phyloP scores from a whole-genome alignment of 352 stramenopile genomes.

The Phytophthora litchii region DNA sequence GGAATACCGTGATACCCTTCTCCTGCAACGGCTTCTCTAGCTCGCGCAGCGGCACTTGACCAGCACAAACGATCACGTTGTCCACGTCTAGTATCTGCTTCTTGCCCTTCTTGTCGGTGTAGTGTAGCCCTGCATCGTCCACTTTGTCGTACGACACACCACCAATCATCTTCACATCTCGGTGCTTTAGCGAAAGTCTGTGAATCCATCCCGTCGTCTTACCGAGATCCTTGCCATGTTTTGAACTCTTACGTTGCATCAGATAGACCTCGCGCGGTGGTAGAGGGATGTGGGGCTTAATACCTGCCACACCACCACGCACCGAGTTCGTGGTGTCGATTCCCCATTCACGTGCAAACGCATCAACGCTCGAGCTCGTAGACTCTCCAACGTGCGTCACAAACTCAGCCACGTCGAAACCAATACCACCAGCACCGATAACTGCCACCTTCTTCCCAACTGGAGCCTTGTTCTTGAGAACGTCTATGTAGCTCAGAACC shows the following conservation, averaged over 20 bases:
- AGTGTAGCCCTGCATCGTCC: slow-evolving; percentile 94
- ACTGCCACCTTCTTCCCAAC: slow-evolving; percentile 94
- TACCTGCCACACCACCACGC: slow-evolving; percentile 83
- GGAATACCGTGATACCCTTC: slow-evolving; percentile 87
- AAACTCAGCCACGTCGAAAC: slow-evolving; percentile 98
- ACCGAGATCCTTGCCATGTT: slow-evolving; percentile 91
- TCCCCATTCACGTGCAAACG: slow-evolving; percentile 95
- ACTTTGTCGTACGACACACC: slow-evolving; percentile 95
- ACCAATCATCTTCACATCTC: slow-evolving; percentile 93
- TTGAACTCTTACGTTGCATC: slow-evolving; percentile 95
- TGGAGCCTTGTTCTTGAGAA: slow-evolving; percentile 88
- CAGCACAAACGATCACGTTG: slow-evolving; percentile 96
- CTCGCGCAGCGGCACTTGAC: slow-evolving; percentile 91
- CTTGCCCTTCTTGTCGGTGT: slow-evolving; percentile 88
- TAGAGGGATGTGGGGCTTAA: slow-evolving; percentile 45
- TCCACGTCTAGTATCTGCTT: slow-evolving; percentile 93
- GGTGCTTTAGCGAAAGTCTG: slow-evolving; percentile 90
- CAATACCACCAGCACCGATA: slow-evolving; percentile 97
- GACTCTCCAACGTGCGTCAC: slow-evolving; percentile 85
- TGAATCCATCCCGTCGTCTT: slow-evolving; percentile 99
- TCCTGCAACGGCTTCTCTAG: slow-evolving; percentile 85
- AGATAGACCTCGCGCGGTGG: slow-evolving; percentile 90
- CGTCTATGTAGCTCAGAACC: slow-evolving; percentile 95
- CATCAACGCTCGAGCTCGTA: slow-evolving; percentile 68
- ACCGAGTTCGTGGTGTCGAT: slow-evolving; percentile 88